Conservation (phyloP, 2,329 filamentous ascomycete species). For the Nemania abortiva region DNA sequence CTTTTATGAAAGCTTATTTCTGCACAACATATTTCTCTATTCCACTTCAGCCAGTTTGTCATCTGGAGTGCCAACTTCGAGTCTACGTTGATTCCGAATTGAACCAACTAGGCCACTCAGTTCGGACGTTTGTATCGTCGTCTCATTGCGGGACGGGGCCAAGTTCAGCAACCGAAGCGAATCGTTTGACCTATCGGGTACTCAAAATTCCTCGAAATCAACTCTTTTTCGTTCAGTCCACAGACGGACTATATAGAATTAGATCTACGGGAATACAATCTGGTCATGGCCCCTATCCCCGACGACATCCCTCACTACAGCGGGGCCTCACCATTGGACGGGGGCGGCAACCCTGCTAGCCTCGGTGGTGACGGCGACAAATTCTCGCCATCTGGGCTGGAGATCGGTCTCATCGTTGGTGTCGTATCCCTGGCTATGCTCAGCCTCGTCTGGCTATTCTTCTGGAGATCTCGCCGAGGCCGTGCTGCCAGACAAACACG, state of each 20-base stretch:
- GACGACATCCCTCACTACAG: constrained; percentile 42
- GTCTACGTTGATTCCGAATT: neutral
- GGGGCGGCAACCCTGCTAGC: constrained; percentile 40
- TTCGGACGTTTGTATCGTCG: neutral
- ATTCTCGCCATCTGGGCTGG: constrained; percentile 40
- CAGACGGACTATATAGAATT: neutral
- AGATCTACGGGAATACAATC: neutral
- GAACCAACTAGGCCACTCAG: neutral
- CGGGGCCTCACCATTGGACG: constrained; percentile 46
- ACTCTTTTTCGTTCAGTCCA: neutral
- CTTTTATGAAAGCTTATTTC: neutral
- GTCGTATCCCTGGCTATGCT: constrained; percentile 43
- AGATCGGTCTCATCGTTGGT: constrained; percentile 49
- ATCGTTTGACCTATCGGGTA: neutral
- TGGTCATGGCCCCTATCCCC: constrained; percentile 36
- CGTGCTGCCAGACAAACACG: constrained; percentile 33
- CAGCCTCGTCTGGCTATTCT: constrained; percentile 45
- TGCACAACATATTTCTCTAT: constrained; percentile 1
- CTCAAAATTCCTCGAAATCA: neutral
- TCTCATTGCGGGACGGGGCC: neutral
- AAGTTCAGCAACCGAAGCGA: neutral
- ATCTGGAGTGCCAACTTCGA: neutral
- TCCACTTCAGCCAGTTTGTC: neutral
- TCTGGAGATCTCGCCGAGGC: constrained; percentile 48
- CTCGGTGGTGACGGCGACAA: constrained; percentile 37